Conservation (phyloP, 2,329 filamentous ascomycete species). For the Tolypocladium guangdongense region DNA sequence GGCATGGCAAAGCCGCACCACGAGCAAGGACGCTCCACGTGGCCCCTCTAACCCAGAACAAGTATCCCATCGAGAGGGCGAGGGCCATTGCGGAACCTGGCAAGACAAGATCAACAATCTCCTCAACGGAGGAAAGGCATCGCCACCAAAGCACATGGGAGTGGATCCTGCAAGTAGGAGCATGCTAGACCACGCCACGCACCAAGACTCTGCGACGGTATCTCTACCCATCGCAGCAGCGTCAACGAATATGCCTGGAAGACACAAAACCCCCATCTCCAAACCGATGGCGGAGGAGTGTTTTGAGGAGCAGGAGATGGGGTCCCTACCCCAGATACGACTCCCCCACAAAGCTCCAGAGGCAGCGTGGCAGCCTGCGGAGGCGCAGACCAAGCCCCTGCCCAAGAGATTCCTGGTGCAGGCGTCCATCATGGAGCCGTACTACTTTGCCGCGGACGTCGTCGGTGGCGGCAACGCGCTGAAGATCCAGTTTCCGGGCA, state of each 20-base stretch:
- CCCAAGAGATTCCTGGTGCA: slow-evolving; percentile 38
- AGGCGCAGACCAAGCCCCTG: slow-evolving; percentile 42
- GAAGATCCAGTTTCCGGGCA: slow-evolving; percentile 30
- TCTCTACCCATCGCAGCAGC: slow-evolving; percentile 41
- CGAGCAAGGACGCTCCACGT: slow-evolving; percentile 18
- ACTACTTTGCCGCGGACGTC: slow-evolving; percentile 20
- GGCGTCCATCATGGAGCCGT: slow-evolving; percentile 21
- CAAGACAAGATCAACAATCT: slow-evolving; percentile 77
- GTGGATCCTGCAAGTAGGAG: slow-evolving; percentile 59
- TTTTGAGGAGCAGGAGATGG: slow-evolving; percentile 73
- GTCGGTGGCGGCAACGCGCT: slow-evolving; percentile 24
- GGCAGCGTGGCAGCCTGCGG: slow-evolving; percentile 50
- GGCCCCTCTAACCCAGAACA: slow-evolving; percentile 12
- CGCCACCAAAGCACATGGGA: slow-evolving; percentile 45
- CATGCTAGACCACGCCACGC: slow-evolving; percentile 45
- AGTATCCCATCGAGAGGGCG: slow-evolving; percentile 12
- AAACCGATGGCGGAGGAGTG: slow-evolving; percentile 69
- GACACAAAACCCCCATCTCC: slow-evolving; percentile 38
- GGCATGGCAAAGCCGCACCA: slow-evolving; percentile 24
- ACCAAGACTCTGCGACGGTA: slow-evolving; percentile 51
- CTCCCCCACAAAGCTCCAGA: slow-evolving; percentile 54
- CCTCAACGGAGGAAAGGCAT: slow-evolving; percentile 56
- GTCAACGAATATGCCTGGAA: slow-evolving; percentile 17
- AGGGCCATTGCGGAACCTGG: slow-evolving; percentile 45
- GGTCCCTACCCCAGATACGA: slow-evolving; percentile 60